Conservation (phyloP, 805 yeast species). For the Lachancea lanzarotensis region DNA sequence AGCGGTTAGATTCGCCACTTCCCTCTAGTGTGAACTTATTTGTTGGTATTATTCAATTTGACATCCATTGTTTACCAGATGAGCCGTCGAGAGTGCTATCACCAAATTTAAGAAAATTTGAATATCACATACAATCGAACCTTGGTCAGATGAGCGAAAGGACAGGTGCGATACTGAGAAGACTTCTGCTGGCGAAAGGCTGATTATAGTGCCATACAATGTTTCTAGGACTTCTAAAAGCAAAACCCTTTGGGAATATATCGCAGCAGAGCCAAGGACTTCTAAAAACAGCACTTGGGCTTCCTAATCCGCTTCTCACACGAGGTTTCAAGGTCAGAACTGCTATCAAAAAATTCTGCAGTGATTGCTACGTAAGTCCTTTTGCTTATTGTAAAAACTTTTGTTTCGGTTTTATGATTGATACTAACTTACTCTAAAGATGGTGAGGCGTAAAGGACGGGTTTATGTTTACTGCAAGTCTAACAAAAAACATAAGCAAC, state of each 20-base stretch:
- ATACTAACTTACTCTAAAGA: conserved; percentile 27
- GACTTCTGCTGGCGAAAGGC: background rate
- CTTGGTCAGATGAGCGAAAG: background rate
- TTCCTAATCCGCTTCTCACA: conserved; percentile 24
- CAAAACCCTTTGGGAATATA: background rate
- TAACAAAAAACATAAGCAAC: conserved; percentile 89
- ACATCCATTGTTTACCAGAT: background rate
- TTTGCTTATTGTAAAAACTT: background rate
- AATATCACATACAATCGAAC: background rate
- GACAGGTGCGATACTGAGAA: background rate
- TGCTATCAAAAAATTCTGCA: conserved; percentile 87
- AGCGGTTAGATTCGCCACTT: too few species aligned
- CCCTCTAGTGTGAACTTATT: too few species aligned
- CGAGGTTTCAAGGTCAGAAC: conserved; percentile 90
- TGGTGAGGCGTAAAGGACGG: conserved; percentile 92
- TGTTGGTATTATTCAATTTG: background rate
- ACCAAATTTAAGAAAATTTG: background rate
- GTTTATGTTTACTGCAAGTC: conserved; percentile 90
- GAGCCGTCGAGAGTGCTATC: conserved; percentile 1
- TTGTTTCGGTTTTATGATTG: background rate
- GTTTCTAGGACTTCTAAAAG: conserved; percentile 1
- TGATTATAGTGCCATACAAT: background rate
- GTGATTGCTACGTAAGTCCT: conserved; percentile 64
- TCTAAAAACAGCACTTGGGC: conserved; percentile 3
- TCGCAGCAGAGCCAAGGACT: background rate